A percentile compares a stretch with the other conserved stretches of the same genome.
Evolutionary conservation across 768 basidiomycete genomes (phyloP).

Genomic region (Mycena belliarum): DNA sequence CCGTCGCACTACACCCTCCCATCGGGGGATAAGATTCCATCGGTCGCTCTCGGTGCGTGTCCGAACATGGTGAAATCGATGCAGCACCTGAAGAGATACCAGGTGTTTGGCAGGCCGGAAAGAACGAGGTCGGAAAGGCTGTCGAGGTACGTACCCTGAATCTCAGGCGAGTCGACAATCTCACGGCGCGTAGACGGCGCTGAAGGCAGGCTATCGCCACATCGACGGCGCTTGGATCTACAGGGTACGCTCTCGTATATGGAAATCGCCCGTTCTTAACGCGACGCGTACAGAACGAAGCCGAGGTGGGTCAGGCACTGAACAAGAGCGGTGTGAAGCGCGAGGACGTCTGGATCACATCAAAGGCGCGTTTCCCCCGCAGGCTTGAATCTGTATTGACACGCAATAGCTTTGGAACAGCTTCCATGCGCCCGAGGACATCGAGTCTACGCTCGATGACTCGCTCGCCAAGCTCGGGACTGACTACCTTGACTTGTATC

Average conservation of each 20-base stretch:
- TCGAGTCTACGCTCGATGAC: slow-evolving; percentile 68
- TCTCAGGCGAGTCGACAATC: background rate
- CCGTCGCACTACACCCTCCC: slow-evolving; percentile 59
- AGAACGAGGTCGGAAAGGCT: slow-evolving; percentile 63
- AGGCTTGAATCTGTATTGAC: background rate
- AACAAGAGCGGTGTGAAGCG: slow-evolving; percentile 60
- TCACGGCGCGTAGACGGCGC: slow-evolving; percentile 43
- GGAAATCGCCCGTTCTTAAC: background rate
- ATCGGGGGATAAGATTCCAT: slow-evolving; percentile 68
- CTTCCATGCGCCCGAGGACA: slow-evolving; percentile 73
- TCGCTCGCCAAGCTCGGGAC: slow-evolving; percentile 60
- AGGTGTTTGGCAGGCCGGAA: slow-evolving; percentile 66
- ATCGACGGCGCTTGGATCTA: slow-evolving; percentile 79
- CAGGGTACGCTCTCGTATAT: slow-evolving; percentile 36
- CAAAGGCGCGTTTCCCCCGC: slow-evolving; percentile 37
- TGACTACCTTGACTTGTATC: slow-evolving; percentile 77
- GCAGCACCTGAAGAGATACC: background rate
- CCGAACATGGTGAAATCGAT: background rate
- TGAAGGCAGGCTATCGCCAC: slow-evolving; percentile 66
- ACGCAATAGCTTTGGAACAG: slow-evolving; percentile 66
- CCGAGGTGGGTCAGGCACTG: slow-evolving; percentile 65
- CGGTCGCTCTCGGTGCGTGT: slow-evolving; percentile 59
- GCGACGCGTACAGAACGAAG: slow-evolving; percentile 53
- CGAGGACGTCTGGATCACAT: slow-evolving; percentile 69
- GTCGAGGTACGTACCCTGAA: slow-evolving; percentile 47